Conservation (phyloP, 371 early-diverging fungal genomes). For the Rhizopus microsporus region DNA sequence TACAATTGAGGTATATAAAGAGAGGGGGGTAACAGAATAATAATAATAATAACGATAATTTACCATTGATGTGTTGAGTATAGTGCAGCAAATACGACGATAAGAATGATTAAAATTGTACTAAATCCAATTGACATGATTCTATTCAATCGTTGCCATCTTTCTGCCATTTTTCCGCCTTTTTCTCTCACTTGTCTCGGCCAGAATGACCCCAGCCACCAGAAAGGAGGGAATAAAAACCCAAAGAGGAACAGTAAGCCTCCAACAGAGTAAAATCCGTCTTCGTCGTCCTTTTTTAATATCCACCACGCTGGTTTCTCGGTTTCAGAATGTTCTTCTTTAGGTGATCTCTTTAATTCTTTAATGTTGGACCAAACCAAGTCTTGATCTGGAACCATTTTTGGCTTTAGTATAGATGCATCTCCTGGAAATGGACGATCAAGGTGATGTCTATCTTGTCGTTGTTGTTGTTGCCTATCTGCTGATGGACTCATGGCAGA, state of each 20-base stretch:
- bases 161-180: constrained; percentile 46
- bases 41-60: too few relatives aligned
- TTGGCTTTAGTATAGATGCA: constrained; percentile 4
- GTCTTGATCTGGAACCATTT: background rate
- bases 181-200: constrained; percentile 31
- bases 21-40: too few relatives aligned
- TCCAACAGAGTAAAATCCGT: constrained; percentile 37
- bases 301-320: constrained; percentile 32
- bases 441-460: constrained; percentile 14
- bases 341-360: constrained; percentile 1
- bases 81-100: constrained; percentile 33
- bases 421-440: constrained; percentile 16
- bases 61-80: constrained; percentile 12
- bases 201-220: constrained; percentile 50
- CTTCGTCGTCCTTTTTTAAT: constrained; percentile 26
- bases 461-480: background rate
- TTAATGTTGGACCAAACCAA: constrained; percentile 2
- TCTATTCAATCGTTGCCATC: constrained; percentile 46
- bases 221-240: constrained; percentile 43
- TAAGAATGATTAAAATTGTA: constrained; percentile 32
- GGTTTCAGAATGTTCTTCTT: background rate
- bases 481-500: constrained; percentile 7
- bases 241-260: constrained; percentile 45
- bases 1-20: background rate
- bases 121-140: constrained; percentile 50